Evolutionary conservation across 164 flowering plant genomes (phyloP).

Genomic region (Kalanchoe fedtschenkoi): DNA sequence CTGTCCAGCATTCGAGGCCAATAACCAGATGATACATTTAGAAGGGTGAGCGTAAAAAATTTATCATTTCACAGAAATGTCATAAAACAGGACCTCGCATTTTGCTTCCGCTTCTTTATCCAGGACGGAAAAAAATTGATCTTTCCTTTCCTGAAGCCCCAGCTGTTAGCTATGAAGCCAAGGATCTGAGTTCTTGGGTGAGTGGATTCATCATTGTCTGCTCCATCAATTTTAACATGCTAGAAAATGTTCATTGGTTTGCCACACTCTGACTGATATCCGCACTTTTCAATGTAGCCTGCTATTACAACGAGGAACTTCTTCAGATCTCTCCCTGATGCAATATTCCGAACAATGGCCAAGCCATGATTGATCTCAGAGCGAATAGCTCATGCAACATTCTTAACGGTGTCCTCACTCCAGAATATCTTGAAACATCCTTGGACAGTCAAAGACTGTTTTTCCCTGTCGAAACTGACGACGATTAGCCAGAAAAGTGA

Average conservation of each 20-base stretch:
- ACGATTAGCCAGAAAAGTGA: too few relatives aligned
- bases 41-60: slow-evolving; percentile 30
- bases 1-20: slow-evolving; percentile 87
- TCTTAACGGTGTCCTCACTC: slow-evolving; percentile 43
- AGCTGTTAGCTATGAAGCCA: slow-evolving; percentile 55
- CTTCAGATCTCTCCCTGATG: slow-evolving; percentile 16
- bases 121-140: slow-evolving; percentile 80
- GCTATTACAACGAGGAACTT: slow-evolving; percentile 7
- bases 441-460: slow-evolving; percentile 75
- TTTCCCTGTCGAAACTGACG: slow-evolving; percentile 30
- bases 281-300: too few relatives aligned
- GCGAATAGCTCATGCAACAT: slow-evolving; percentile 44
- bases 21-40: slow-evolving; percentile 67
- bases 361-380: slow-evolving; percentile 29
- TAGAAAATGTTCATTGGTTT: neutral
- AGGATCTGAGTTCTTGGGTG: slow-evolving; percentile 57
- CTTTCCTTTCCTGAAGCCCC: slow-evolving; percentile 62
- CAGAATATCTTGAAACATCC: slow-evolving; percentile 75
- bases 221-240: too few relatives aligned
- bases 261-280: too few relatives aligned
- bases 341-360: slow-evolving; percentile 28
- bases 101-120: neutral
- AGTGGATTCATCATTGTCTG: slow-evolving; percentile 3
- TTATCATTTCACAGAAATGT: neutral
- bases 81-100: too few relatives aligned